Percentiles rank a stretch among this genome's conserved stretches.
phyloP scores from a whole-genome alignment of 2,329 filamentous ascomycete species.

The Scedosporium apiospermum region DNA sequence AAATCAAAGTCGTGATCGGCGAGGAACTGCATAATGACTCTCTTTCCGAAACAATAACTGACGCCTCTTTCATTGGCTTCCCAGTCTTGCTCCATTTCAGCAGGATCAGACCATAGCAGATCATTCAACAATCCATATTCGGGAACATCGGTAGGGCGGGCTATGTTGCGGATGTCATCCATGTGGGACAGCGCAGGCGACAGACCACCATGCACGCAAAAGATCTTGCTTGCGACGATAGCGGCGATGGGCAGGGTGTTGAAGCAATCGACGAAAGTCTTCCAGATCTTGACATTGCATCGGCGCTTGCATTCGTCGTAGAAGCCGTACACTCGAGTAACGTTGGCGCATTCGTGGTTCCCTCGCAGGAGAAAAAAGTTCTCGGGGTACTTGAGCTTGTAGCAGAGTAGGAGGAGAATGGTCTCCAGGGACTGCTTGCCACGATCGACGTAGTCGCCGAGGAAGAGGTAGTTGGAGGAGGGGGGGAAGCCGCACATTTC shows the following conservation, averaged over 20 bases:
- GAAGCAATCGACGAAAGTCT: constrained; percentile 94
- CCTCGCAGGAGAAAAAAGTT: constrained; percentile 94
- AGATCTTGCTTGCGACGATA: constrained; percentile 97
- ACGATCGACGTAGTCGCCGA: constrained; percentile 93
- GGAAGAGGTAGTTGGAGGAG: constrained; percentile 82
- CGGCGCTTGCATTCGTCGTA: constrained; percentile 97
- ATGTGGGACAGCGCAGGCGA: constrained; percentile 90
- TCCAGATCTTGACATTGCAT: constrained; percentile 97
- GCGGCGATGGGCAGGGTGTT: constrained; percentile 90
- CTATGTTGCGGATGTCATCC: constrained; percentile 97
- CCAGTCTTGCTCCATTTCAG: constrained; percentile 97
- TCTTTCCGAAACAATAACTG: constrained; percentile 97
- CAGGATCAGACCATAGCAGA: constrained; percentile 92
- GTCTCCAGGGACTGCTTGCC: constrained; percentile 95
- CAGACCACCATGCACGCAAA: constrained; percentile 90
- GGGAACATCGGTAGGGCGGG: constrained; percentile 89
- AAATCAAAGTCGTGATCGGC: constrained; percentile 93
- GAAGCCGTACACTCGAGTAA: constrained; percentile 92
- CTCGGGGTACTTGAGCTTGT: constrained; percentile 94
- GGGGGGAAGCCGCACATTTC: constrained; percentile 98
- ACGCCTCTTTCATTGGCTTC: constrained; percentile 95
- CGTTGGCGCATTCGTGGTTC: constrained; percentile 95
- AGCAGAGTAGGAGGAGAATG: constrained; percentile 84
- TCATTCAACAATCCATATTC: constrained; percentile 95
- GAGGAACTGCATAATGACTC: constrained; percentile 94